phyloP scores from a whole-genome alignment of 2,329 filamentous ascomycete genomes.

The Colletotrichum melonis region DNA sequence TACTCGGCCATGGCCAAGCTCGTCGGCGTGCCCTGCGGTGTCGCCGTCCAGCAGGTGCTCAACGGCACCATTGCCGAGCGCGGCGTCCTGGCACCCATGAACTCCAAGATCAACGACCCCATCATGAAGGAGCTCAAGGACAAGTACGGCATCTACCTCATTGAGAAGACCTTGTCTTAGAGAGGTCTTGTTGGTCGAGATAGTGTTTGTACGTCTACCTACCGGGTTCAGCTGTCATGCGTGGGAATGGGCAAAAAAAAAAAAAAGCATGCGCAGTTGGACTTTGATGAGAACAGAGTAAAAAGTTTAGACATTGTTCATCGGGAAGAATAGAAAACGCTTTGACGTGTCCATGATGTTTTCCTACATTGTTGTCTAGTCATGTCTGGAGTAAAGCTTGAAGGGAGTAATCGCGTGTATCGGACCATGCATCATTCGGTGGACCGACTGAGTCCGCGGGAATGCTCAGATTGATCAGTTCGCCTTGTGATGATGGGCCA shows the following conservation, averaged over 20 bases:
- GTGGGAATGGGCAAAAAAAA: neutral
- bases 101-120: conserved; percentile 75
- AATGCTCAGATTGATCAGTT: neutral
- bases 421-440: neutral
- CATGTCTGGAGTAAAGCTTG: neutral
- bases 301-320: neutral
- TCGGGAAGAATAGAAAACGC: neutral
- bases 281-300: neutral
- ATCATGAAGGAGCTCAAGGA: conserved; percentile 83
- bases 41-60: conserved; percentile 79
- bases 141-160: conserved; percentile 79
- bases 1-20: conserved; percentile 88
- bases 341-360: neutral
- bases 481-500: neutral
- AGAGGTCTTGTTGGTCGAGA: neutral
- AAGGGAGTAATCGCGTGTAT: neutral
- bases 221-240: neutral
- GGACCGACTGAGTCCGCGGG: neutral
- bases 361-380: neutral
- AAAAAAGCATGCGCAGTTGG: neutral
- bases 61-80: conserved; percentile 78
- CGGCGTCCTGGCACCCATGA: conserved; percentile 83
- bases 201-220: neutral
- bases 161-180: conserved; percentile 71
- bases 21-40: conserved; percentile 75